Percentiles rank a stretch among this genome's conserved stretches.
Conservation (phyloP, 2,329 filamentous ascomycete genomes). For the Fusarium sp. region DNA sequence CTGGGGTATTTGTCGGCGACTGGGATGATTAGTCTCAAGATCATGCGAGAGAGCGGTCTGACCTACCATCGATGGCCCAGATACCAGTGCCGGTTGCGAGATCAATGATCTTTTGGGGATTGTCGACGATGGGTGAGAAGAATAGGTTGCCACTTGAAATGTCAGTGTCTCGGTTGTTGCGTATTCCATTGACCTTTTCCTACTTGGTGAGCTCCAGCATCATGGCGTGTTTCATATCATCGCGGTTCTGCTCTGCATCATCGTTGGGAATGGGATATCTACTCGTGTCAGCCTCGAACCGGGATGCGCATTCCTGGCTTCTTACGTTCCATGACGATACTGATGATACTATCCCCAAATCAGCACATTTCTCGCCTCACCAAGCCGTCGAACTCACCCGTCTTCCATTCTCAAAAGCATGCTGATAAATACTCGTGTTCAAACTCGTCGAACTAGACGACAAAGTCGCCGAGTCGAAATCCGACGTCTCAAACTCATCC, state of each 20-base stretch:
- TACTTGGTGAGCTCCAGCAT: conserved; percentile 45
- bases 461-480: conserved; percentile 31
- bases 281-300: conserved; percentile 21
- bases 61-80: conserved; percentile 39
- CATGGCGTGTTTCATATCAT: conserved; percentile 49
- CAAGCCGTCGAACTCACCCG: conserved; percentile 7
- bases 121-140: conserved; percentile 27
- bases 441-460: conserved; percentile 36
- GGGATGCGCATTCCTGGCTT: rapidly evolving
- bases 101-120: conserved; percentile 40
- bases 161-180: background rate
- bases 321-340: conserved; percentile 41
- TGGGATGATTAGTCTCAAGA: background rate
- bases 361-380: background rate
- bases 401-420: conserved; percentile 42
- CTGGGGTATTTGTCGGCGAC: conserved; percentile 44
- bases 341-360: conserved; percentile 32
- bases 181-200: rapidly evolving
- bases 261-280: conserved; percentile 46
- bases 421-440: conserved; percentile 40
- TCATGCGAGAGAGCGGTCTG: rapidly evolving
- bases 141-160: conserved; percentile 34
- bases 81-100: conserved; percentile 41
- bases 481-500: conserved; percentile 37
- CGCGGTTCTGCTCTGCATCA: conserved; percentile 44